Conservation (phyloP, 2,329 filamentous ascomycete species). For the Blastomyces percursus region DNA sequence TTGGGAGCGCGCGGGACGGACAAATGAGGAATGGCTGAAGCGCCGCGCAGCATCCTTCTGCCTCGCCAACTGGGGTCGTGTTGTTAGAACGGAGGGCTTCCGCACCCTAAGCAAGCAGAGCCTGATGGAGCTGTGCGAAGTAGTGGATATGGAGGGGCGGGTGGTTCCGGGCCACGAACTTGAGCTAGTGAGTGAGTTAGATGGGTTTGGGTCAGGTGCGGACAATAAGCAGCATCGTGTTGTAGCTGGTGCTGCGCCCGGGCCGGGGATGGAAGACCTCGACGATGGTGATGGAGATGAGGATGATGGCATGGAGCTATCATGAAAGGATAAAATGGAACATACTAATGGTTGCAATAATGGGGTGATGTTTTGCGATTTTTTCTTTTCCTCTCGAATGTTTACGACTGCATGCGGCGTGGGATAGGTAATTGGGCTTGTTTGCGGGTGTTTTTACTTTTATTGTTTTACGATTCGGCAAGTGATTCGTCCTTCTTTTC, state of each 20-base stretch:
- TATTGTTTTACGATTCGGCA: not conserved
- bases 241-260: slow-evolving; percentile 14
- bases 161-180: slow-evolving; percentile 82
- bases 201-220: slow-evolving; percentile 30
- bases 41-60: slow-evolving; percentile 80
- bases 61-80: slow-evolving; percentile 85
- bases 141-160: slow-evolving; percentile 85
- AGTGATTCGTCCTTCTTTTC: not conserved
- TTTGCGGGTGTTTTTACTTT: not conserved
- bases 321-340: slow-evolving; percentile 17
- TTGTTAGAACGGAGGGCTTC: slow-evolving; percentile 84
- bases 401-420: not conserved
- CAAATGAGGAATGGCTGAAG: slow-evolving; percentile 87
- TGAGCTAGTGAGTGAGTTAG: slow-evolving; percentile 47
- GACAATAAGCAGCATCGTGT: slow-evolving; percentile 24
- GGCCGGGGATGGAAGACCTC: slow-evolving; percentile 21
- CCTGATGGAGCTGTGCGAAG: slow-evolving; percentile 83
- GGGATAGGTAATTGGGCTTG: not conserved
- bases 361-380: not conserved
- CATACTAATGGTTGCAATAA: not conserved
- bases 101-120: slow-evolving; percentile 64
- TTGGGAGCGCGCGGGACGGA: slow-evolving; percentile 86
- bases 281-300: slow-evolving; percentile 38
- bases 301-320: slow-evolving; percentile 38
- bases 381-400: not conserved